These are phyloP conservation scores for Gynandropsis gynandra DNA, from an alignment of 345 rosid species.

Conservation along the genomic window DNA sequence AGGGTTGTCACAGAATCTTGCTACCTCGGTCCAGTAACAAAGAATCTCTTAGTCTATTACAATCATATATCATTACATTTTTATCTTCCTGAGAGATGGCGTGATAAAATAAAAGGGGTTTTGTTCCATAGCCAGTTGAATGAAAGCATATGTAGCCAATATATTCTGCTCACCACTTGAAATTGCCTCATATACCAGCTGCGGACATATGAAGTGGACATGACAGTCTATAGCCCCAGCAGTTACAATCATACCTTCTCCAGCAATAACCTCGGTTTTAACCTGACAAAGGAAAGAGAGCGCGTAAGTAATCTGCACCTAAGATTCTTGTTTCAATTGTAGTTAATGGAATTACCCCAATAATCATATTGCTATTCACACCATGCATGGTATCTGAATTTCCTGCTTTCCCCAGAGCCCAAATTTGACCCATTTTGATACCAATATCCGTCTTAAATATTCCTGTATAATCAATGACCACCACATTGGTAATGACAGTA, in stretches of 20 bases:
- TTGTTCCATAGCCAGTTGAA: too few relatives aligned
- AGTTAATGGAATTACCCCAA: slow-evolving; percentile 54
- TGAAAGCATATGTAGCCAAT: slow-evolving; percentile 9
- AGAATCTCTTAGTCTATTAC: not conserved
- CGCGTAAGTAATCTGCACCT: slow-evolving; percentile 8
- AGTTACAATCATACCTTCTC: slow-evolving; percentile 86
- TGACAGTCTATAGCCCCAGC: slow-evolving; percentile 98
- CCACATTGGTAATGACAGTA: slow-evolving; percentile 75
- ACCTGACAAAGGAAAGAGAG: slow-evolving; percentile 31
- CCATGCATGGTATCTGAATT: slow-evolving; percentile 80
- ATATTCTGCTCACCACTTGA: slow-evolving; percentile 71
- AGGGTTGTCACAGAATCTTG: not conserved
- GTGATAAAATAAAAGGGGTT: too few relatives aligned
- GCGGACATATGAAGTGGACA: slow-evolving; percentile 98
- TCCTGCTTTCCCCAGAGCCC: slow-evolving; percentile 82
- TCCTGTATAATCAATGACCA: slow-evolving; percentile 77
- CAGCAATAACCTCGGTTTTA: slow-evolving; percentile 91
- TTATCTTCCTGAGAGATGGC: too few relatives aligned
- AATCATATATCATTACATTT: too few relatives aligned
- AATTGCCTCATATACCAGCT: slow-evolving; percentile 78
- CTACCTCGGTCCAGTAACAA: not conserved
- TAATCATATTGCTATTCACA: slow-evolving; percentile 45
- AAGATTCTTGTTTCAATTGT: slow-evolving; percentile 5
- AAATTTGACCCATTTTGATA: slow-evolving; percentile 55
- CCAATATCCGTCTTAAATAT: slow-evolving; percentile 92